A percentile compares a stretch with the other conserved stretches of the same genome.
Evolutionary conservation across 139 green algal species (phyloP).

Genomic region (Raphidocelis subcapitata): DNA sequence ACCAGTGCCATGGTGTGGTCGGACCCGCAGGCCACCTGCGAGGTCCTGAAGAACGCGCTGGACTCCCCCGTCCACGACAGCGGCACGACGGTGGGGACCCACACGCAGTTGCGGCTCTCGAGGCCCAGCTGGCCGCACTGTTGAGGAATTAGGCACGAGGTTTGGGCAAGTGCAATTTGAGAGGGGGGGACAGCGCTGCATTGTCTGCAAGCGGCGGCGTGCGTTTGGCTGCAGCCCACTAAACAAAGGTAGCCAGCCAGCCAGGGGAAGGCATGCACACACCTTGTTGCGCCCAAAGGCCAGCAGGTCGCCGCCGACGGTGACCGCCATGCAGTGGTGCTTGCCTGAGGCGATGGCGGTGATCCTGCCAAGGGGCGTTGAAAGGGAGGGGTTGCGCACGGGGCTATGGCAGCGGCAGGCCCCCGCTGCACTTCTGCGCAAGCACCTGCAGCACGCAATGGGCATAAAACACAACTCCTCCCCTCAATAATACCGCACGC

Average conservation of each 20-base stretch:
- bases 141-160: too few relatives aligned
- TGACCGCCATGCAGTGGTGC: conserved; percentile 74
- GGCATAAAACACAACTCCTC: too few relatives aligned
- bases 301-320: conserved; percentile 63
- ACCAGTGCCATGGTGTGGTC: conserved; percentile 62
- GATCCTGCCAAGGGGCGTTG: conserved; percentile 30
- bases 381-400: neutral
- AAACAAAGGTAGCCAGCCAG: too few relatives aligned
- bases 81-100: conserved; percentile 2
- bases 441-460: too few relatives aligned
- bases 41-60: conserved; percentile 2
- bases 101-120: neutral
- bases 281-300: conserved; percentile 67
- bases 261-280: too few relatives aligned
- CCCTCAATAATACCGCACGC: too few relatives aligned
- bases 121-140: conserved; percentile 8
- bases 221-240: too few relatives aligned
- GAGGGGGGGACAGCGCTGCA: too few relatives aligned
- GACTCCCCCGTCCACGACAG: neutral
- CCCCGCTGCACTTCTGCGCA: too few relatives aligned
- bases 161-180: too few relatives aligned
- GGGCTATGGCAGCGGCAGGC: too few relatives aligned
- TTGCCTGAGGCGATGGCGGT: conserved; percentile 72
- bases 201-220: too few relatives aligned
- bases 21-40: conserved; percentile 63